Evolutionary conservation across 169 alveolate genomes (phyloP).

Genomic region (Besnoitia besnoiti): DNA sequence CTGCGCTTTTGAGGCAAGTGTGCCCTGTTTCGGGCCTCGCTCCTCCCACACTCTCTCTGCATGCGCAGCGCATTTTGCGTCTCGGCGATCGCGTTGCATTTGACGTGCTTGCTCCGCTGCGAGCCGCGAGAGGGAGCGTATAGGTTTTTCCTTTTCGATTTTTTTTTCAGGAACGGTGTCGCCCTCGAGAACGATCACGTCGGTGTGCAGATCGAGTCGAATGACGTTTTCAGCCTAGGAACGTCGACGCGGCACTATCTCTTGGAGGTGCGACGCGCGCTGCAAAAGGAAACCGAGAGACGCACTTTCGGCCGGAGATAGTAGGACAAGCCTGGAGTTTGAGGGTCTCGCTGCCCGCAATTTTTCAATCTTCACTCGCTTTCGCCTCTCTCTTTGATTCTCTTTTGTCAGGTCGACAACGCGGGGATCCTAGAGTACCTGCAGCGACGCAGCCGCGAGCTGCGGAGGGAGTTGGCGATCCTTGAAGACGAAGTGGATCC

Average conservation of each 20-base stretch:
- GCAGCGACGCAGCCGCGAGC: slow-evolving; percentile 55
- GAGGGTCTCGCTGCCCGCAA: too few species aligned
- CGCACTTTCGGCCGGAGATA: too few species aligned
- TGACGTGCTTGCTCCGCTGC: too few species aligned
- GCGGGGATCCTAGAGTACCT: slow-evolving; percentile 47
- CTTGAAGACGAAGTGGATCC: slow-evolving; percentile 42
- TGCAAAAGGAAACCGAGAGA: not conserved
- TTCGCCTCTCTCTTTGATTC: slow-evolving; percentile 13
- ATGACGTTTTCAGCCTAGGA: slow-evolving; percentile 61
- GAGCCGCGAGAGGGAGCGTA: too few species aligned
- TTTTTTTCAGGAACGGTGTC: slow-evolving; percentile 54
- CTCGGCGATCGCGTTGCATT: too few species aligned
- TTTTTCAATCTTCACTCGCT: not conserved
- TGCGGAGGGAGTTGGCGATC: slow-evolving; percentile 18
- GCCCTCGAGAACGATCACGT: slow-evolving; percentile 61
- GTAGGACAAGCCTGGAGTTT: too few species aligned
- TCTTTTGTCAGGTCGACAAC: slow-evolving; percentile 38
- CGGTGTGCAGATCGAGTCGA: slow-evolving; percentile 54
- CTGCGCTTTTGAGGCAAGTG: too few species aligned
- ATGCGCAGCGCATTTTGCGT: too few species aligned
- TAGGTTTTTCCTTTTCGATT: too few species aligned
- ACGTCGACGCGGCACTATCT: slow-evolving; percentile 58
- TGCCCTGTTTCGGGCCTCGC: too few species aligned
- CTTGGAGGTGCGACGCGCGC: slow-evolving; percentile 45
- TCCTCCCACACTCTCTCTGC: too few species aligned